phyloP scores from a whole-genome alignment of 164 flowering plant species.

The Hamamelis virginiana region DNA sequence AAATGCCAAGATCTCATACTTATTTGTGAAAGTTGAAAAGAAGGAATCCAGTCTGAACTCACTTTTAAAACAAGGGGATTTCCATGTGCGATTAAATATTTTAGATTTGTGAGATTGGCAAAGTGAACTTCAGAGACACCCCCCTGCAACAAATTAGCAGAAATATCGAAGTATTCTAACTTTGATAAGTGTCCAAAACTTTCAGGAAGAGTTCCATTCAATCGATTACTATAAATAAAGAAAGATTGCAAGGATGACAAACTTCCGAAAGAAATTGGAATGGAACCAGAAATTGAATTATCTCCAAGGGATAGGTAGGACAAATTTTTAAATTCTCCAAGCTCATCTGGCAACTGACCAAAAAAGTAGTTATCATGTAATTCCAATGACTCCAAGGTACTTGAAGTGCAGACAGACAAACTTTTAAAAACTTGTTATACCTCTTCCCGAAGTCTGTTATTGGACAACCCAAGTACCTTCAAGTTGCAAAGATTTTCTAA shows the following conservation, averaged over 20 bases:
- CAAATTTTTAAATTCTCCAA: neutral
- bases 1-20: neutral
- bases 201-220: too few relatives aligned
- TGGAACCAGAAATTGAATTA: constrained; percentile 6
- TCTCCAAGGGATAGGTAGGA: neutral
- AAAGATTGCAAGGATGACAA: too few relatives aligned
- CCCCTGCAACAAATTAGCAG: constrained; percentile 5
- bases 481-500: too few relatives aligned
- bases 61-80: constrained; percentile 6
- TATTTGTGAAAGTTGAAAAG: neutral
- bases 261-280: constrained; percentile 16
- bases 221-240: too few relatives aligned
- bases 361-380: neutral
- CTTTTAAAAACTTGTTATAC: too few relatives aligned
- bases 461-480: too few relatives aligned
- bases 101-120: constrained; percentile 15
- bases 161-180: neutral
- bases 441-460: too few relatives aligned
- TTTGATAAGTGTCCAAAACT: constrained; percentile 7
- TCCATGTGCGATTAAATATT: neutral
- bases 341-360: neutral
- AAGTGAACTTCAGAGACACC: constrained; percentile 8
- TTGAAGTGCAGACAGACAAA: too few relatives aligned
- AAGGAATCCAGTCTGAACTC: constrained; percentile 16
- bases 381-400: neutral